Conservation (phyloP, 192 early-diverging fungal species). For the Coemansia sp. region DNA sequence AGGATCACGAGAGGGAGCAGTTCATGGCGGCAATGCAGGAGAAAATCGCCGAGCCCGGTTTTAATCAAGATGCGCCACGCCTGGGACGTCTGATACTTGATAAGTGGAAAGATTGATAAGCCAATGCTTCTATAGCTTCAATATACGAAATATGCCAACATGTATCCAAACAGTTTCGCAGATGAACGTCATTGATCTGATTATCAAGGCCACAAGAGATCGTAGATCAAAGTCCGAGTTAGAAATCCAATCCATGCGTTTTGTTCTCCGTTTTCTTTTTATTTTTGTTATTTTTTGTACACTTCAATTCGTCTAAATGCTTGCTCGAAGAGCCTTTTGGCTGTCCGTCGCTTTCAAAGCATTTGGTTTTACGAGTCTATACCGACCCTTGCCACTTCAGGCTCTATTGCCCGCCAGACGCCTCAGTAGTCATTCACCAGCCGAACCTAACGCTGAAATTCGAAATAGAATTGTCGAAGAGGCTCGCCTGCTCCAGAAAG, state of each 20-base stretch:
- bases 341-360: background rate
- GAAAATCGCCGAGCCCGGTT: too few relatives aligned
- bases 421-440: background rate
- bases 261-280: background rate
- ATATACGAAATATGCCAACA: too few relatives aligned
- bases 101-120: too few relatives aligned
- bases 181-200: too few relatives aligned
- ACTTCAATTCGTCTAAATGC: background rate
- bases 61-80: too few relatives aligned
- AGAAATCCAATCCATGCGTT: background rate
- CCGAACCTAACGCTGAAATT: background rate
- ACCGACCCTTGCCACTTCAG: too few relatives aligned
- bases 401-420: background rate
- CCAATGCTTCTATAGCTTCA: too few relatives aligned
- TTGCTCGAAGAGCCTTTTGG: background rate
- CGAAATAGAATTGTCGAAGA: background rate
- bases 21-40: too few relatives aligned
- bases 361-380: background rate
- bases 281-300: background rate
- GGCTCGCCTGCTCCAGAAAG: background rate
- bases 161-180: too few relatives aligned
- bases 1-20: too few relatives aligned
- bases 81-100: too few relatives aligned
- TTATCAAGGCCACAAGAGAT: background rate
- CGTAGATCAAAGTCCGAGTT: background rate